Base-by-base conservation (phyloP, 495 filamentous ascomycete species). In the Penicillium fimorum region DNA sequence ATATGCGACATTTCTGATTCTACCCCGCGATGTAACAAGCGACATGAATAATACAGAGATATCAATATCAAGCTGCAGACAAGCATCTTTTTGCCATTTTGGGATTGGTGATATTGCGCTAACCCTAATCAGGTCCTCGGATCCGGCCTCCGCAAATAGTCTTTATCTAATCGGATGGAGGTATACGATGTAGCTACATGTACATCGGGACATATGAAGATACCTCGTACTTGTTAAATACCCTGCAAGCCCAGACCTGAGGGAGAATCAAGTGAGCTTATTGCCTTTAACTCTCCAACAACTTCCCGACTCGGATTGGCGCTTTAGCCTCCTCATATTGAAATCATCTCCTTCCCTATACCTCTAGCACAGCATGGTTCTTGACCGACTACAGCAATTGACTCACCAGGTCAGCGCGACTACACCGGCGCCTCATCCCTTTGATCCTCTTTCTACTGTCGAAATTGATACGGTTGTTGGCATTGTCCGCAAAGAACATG, bases 391-490 rank as follows among this genome's bases (percentile, higher is more conserved):
- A 33, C 83, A 86, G 70, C 84, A 88, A 66, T 75, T 90, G 67
- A 76, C 82, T 63, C 73, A 81, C 44, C 87, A 89, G 67, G 74
- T 90, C 71, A 80, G 74, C 55, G 82, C 81, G 49, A 76, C 74
- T 25, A 58, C 74, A 22, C 71, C 76, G 13, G 78, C 78, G 33
- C 84, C 85, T 41, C 87, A 97, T 66, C 93, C 93, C 12, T 84
- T 96, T 59, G 92, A 96, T 61, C 93, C 93, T 46, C 84, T 97
- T 45, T 81, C 83, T 15, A 81, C 82, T 0, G 63, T 75, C 5
- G 92, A 97, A 67, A 96, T 97, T 59, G 88, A 91, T 65, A 73
- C 80, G 7, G 85, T 84, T 9, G 87, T 93, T 50, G 68, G 80
- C 2, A 74, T 91, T 37, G 75, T 96, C 53, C 84, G 84, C 40